These are phyloP conservation scores for Aspergillus proliferans DNA, from an alignment of 2,329 filamentous ascomycete genomes.

Conservation along the genomic window DNA sequence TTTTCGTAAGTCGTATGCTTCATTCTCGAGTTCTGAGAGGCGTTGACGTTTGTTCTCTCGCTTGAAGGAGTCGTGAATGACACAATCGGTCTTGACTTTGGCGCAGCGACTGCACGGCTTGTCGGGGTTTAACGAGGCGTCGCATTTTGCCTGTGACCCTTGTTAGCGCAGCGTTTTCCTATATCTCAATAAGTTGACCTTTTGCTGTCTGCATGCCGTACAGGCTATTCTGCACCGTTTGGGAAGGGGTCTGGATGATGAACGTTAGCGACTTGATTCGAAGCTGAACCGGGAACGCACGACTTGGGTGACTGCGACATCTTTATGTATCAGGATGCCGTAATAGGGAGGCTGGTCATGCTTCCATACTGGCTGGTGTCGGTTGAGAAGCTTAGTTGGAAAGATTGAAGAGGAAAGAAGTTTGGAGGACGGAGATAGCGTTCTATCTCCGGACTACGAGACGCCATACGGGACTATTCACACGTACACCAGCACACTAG, in stretches of 20 bases:
- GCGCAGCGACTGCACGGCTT: constrained; percentile 34
- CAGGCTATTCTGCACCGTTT: constrained; percentile 36
- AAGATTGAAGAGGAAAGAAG: neutral
- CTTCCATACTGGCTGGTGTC: neutral
- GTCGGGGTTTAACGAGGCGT: constrained; percentile 31
- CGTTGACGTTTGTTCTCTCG: constrained; percentile 38
- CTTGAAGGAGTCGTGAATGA: constrained; percentile 39
- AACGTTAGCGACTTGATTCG: constrained; percentile 7
- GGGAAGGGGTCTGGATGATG: neutral
- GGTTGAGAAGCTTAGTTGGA: neutral
- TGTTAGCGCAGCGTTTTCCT: neutral
- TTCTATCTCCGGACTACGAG: neutral
- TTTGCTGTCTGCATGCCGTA: constrained; percentile 41
- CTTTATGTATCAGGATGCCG: neutral
- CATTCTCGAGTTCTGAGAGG: constrained; percentile 33
- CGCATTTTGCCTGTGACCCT: constrained; percentile 29
- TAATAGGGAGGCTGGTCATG: neutral
- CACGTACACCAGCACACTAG: no score
- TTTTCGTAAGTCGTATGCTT: constrained; percentile 31
- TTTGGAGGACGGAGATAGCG: neutral
- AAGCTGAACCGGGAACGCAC: constrained; percentile 4
- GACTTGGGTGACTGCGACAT: neutral
- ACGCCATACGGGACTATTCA: neutral
- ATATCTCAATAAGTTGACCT: constrained; percentile 14
- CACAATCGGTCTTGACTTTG: constrained; percentile 30